These are phyloP conservation scores for Tylopilus rubrobrunneus DNA, from an alignment of 768 basidiomycete genomes.

Conservation along the genomic window DNA sequence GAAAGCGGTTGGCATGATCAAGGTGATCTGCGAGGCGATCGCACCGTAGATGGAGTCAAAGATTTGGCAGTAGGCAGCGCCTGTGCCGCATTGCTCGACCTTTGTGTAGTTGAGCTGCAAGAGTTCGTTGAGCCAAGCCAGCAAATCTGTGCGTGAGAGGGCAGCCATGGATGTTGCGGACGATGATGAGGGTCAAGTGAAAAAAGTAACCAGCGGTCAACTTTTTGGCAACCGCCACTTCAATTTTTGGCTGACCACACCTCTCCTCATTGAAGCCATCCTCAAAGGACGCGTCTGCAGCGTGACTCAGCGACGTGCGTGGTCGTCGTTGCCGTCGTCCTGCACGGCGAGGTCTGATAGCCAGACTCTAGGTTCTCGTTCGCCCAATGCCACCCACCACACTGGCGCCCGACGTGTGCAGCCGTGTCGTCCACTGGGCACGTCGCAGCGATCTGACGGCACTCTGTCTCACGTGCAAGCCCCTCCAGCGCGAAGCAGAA, in stretches of 20 bases:
- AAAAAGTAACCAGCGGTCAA: not conserved
- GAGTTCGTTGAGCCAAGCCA: slow-evolving; percentile 93
- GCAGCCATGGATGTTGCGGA: slow-evolving; percentile 46
- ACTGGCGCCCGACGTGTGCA: slow-evolving; percentile 42
- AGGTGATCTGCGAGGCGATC: slow-evolving; percentile 19
- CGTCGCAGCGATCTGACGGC: slow-evolving; percentile 36
- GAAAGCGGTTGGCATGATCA: slow-evolving; percentile 5
- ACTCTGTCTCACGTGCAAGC: slow-evolving; percentile 44
- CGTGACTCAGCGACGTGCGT: not conserved
- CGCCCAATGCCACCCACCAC: slow-evolving; percentile 13
- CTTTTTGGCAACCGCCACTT: not conserved
- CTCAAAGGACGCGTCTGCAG: not conserved
- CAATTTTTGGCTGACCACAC: not conserved
- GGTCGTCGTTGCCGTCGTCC: not conserved
- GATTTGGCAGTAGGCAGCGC: slow-evolving; percentile 92
- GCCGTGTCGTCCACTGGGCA: slow-evolving; percentile 37
- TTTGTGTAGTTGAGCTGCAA: slow-evolving; percentile 90
- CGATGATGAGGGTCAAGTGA: slow-evolving; percentile 2
- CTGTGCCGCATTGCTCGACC: slow-evolving; percentile 86
- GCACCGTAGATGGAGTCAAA: slow-evolving; percentile 91
- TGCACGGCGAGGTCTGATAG: not conserved
- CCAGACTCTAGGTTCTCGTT: not conserved
- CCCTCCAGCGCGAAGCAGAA: slow-evolving; percentile 48
- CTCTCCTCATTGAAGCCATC: not conserved
- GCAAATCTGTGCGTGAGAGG: slow-evolving; percentile 75